These are phyloP conservation scores for Perkinsus olseni DNA, from an alignment of 169 alveolate species.

Conservation along the genomic window DNA sequence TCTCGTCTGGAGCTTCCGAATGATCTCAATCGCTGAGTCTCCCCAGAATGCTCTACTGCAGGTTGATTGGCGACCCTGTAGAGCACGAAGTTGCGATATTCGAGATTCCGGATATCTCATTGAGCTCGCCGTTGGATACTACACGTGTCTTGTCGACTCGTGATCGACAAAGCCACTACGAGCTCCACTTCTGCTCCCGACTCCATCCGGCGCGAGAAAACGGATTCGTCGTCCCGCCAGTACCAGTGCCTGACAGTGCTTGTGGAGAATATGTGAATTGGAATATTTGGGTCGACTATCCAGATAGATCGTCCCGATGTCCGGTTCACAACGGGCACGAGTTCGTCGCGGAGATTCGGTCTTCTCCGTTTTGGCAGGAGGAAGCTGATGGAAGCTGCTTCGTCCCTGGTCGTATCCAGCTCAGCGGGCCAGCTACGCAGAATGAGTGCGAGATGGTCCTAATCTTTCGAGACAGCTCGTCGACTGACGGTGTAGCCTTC, in stretches of 20 bases:
- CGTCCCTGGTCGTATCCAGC: neutral
- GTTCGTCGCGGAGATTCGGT: neutral
- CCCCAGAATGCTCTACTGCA: neutral
- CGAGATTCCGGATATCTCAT: neutral
- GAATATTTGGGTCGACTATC: neutral
- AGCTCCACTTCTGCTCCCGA: neutral
- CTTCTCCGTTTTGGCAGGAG: neutral
- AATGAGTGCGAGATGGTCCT: neutral
- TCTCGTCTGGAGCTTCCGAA: no score
- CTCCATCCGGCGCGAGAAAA: neutral
- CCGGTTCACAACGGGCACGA: neutral
- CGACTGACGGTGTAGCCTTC: neutral
- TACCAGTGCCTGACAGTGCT: neutral
- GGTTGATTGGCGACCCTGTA: neutral
- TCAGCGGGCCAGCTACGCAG: neutral
- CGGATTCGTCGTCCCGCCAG: neutral
- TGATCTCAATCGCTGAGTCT: no score
- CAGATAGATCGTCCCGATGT: neutral
- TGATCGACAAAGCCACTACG: neutral
- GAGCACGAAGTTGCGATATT: neutral
- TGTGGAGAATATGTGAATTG: neutral
- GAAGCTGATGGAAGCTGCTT: neutral
- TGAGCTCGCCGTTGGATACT: no score
- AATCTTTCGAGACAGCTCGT: neutral
- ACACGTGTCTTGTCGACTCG: neutral